Conservation (phyloP, 2,329 filamentous ascomycete species). For the Remersonia thermophila region DNA sequence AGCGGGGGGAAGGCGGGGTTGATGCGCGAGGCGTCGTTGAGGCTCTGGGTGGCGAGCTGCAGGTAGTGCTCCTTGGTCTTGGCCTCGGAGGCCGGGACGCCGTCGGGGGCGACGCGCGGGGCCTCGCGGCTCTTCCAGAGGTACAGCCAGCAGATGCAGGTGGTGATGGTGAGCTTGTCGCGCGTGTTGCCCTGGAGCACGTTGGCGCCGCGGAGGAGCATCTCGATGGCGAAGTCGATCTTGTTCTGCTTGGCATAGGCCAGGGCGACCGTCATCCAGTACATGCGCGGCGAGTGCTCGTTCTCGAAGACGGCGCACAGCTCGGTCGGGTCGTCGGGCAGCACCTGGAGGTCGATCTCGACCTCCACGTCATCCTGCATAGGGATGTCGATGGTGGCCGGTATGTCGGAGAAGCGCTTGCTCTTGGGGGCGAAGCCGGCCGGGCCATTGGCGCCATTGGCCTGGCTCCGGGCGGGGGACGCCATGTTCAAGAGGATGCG, state of each 20-base stretch:
- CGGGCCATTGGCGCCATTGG: conserved; percentile 27
- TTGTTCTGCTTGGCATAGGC: conserved; percentile 95
- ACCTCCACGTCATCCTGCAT: conserved; percentile 63
- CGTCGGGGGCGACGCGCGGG: conserved; percentile 49
- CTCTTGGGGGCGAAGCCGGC: conserved; percentile 33
- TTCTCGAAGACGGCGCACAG: conserved; percentile 91
- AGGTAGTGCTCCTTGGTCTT: conserved; percentile 92
- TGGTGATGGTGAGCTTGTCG: conserved; percentile 75
- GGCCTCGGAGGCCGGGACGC: conserved; percentile 52
- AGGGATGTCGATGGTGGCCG: conserved; percentile 53
- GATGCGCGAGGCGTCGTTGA: conserved; percentile 92
- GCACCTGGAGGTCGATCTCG: conserved; percentile 83
- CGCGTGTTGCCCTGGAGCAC: conserved; percentile 60
- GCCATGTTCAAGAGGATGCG: neutral
- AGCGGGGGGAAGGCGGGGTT: conserved; percentile 87
- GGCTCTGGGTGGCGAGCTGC: conserved; percentile 73
- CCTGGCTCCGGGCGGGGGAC: conserved; percentile 7
- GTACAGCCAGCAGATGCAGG: conserved; percentile 82
- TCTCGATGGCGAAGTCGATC: conserved; percentile 69
- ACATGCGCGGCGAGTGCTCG: conserved; percentile 78
- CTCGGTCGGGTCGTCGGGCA: conserved; percentile 88
- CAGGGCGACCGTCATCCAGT: conserved; percentile 96
- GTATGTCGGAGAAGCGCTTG: conserved; percentile 53
- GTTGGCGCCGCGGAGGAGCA: conserved; percentile 59
- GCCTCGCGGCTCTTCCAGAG: conserved; percentile 81